Evolutionary conservation across 495 filamentous ascomycete genomes (phyloP).

Genomic region (Aspergillus nidulans): DNA sequence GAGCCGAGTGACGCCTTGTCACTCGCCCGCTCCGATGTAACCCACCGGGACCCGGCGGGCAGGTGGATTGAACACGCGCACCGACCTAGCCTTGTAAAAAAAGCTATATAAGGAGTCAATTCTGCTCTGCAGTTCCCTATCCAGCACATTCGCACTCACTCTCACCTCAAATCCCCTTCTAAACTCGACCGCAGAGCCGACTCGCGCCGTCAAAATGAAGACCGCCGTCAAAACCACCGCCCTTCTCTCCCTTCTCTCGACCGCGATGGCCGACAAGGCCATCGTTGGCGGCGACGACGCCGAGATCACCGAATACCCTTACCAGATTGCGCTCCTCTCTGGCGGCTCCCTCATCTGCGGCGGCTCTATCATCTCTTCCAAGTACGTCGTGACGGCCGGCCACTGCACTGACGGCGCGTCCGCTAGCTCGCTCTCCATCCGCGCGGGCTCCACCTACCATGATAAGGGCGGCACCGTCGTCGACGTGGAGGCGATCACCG

Average conservation of each 20-base stretch:
- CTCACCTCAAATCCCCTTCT: too few relatives aligned
- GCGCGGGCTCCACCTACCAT: not conserved
- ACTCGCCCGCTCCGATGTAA: not conserved
- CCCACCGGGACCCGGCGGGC: too few relatives aligned
- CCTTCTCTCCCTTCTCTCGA: not conserved
- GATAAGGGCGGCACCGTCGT: conserved; percentile 1
- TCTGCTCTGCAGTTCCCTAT: not conserved
- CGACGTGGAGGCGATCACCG: not conserved
- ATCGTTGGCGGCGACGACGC: conserved; percentile 10
- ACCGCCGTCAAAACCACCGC: not conserved
- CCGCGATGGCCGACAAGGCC: not conserved
- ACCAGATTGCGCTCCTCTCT: conserved; percentile 3
- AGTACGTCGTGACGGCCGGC: conserved; percentile 9
- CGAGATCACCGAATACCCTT: conserved; percentile 8
- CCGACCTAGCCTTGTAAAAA: too few relatives aligned
- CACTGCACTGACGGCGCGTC: conserved; percentile 4
- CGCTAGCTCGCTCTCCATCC: conserved; percentile 2
- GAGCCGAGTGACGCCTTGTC: not conserved
- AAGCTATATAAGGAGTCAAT: not conserved
- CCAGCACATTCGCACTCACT: not conserved
- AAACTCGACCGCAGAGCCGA: too few relatives aligned
- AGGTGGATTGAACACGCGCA: not conserved
- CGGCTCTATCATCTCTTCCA: conserved; percentile 6
- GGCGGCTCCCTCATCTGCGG: conserved; percentile 3
- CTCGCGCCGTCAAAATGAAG: too few relatives aligned